Percentiles rank a stretch among this genome's conserved stretches.
Evolutionary conservation across 169 alveolate species (phyloP).

Genomic region (Plasmodium adleri): DNA sequence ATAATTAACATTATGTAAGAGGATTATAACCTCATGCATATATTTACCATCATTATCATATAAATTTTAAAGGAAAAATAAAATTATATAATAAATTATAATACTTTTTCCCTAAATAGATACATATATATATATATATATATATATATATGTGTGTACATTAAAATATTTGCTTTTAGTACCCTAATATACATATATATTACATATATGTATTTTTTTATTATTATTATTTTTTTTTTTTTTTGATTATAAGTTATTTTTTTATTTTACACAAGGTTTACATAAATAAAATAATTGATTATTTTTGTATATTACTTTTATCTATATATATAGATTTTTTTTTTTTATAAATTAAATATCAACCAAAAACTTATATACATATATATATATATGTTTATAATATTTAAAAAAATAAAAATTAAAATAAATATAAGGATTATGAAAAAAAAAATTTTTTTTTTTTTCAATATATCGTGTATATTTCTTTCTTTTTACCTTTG

Average conservation of each 20-base stretch:
- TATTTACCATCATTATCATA: not conserved
- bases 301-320: conserved; percentile 17
- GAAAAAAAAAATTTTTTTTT: too few relatives aligned
- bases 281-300: conserved; percentile 12
- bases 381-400: not conserved
- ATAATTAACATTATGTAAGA: conserved; percentile 1
- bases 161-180: not conserved
- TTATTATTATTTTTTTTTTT: not conserved
- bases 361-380: not conserved
- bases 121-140: conserved; percentile 10
- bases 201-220: not conserved
- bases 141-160: conserved; percentile 4
- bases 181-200: too few relatives aligned
- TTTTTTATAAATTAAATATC: not conserved
- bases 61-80: not conserved
- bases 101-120: not conserved
- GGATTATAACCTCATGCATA: not conserved
- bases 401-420: too few relatives aligned
- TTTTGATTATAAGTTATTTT: too few relatives aligned
- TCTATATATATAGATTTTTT: too few relatives aligned
- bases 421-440: too few relatives aligned
- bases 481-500: too few relatives aligned
- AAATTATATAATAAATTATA: too few relatives aligned
- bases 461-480: too few relatives aligned
- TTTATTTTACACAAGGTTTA: too few relatives aligned